Evolutionary conservation across 345 rosid species (phyloP), one percentile per base, ranked within the genome.

Genomic region (Cardamine resedifolia): DNA sequence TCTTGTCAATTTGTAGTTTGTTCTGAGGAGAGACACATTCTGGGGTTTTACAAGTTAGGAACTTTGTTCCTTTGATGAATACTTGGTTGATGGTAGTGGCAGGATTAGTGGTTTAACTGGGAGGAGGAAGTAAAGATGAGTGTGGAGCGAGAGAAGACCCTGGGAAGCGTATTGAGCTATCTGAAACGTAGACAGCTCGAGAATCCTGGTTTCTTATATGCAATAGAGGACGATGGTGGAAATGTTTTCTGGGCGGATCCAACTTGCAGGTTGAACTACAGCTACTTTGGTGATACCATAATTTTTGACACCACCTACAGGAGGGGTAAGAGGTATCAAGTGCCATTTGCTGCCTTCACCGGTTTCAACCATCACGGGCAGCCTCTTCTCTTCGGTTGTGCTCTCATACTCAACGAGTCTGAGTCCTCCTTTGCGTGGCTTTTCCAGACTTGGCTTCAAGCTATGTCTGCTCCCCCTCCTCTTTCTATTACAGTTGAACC

Each of bases 341-440:
- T 86, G 14, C 96, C 96, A 0, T 84, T 90, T 72, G 94, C 85
- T 26, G 85, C 96, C 2, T 86, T 90, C 57, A 81, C 87, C 0
- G 96, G 96, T 38, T 21, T 86, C 47, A 90, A 90, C 73, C 91
- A 90, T 75, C 96, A 90, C 27, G 88, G 87, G 7, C 91, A 85
- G 50, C 94, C 96, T 4, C 82, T 86, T 53, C 80, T 90, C 76
- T 84, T 90, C 45, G 96, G 96, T 3, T 85, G 86, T 68, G 96
- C 89, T 10, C 63, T 90, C 55, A 59, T 90, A 43, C 58, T 84
- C 45, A 84, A 83, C 64, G 91, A 90, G 51, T 84, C 91, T 0
- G 87, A 86, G 66, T 79, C 90, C 61, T 86, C 88, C 5, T 84
- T 88, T 63, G 45, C 73, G 12, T 90, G 96, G 94, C 80, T 90